Percentiles rank a stretch among this genome's conserved stretches.
phyloP scores from a whole-genome alignment of 129 eudicot genomes.

The Silybum marianum region DNA sequence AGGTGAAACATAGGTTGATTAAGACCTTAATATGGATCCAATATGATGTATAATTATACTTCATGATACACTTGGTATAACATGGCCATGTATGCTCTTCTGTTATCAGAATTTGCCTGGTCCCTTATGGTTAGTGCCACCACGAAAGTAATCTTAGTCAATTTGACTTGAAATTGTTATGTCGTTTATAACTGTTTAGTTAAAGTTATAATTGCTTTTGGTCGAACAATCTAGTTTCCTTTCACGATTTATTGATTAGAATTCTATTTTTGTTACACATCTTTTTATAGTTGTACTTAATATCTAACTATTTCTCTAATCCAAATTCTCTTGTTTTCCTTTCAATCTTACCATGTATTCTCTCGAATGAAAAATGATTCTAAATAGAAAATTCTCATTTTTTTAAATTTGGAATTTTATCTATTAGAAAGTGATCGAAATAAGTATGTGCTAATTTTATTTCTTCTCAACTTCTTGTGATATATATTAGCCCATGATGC shows the following conservation, averaged over 20 bases:
- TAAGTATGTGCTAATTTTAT: too few relatives aligned
- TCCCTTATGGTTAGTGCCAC: background rate
- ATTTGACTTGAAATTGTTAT: background rate
- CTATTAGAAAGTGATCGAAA: background rate
- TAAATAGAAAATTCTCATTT: background rate
- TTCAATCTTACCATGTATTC: background rate
- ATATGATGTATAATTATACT: background rate
- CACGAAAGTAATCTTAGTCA: background rate
- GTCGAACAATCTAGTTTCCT: background rate
- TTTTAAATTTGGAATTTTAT: background rate
- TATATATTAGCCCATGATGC: background rate
- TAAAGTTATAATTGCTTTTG: background rate
- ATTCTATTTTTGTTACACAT: too few relatives aligned
- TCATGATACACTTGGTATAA: too few relatives aligned
- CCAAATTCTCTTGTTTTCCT: background rate
- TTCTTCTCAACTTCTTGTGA: background rate
- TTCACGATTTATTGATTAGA: background rate
- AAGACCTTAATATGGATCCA: background rate
- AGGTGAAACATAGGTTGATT: background rate
- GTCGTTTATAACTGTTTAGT: background rate
- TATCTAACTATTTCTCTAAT: background rate
- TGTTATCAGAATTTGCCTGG: too few relatives aligned
- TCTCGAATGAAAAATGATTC: background rate
- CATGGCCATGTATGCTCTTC: too few relatives aligned
- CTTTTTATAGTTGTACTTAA: too few relatives aligned